phyloP scores from a whole-genome alignment of 148 eudicot genomes.

The Camellia japonica region DNA sequence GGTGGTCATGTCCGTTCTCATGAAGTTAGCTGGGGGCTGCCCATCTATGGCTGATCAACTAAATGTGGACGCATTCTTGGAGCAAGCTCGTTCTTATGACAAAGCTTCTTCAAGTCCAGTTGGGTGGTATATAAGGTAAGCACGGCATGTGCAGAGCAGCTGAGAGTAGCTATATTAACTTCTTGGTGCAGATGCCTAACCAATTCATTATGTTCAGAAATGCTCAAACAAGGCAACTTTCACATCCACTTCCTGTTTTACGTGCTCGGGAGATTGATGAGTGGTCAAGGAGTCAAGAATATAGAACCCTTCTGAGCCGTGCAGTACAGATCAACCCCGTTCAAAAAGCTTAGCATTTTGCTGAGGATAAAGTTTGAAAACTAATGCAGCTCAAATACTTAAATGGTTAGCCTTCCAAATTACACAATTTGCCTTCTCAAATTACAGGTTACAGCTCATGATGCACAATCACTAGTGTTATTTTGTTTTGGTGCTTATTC shows the following conservation, averaged over 20 bases:
- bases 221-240: slow-evolving; percentile 95
- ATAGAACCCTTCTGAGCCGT: slow-evolving; percentile 51
- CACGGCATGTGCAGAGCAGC: background rate
- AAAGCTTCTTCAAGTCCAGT: slow-evolving; percentile 87
- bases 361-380: background rate
- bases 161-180: background rate
- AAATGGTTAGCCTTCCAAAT: slow-evolving; percentile 13
- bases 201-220: slow-evolving; percentile 45
- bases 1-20: slow-evolving; percentile 93
- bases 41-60: slow-evolving; percentile 93
- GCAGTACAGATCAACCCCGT: slow-evolving; percentile 39
- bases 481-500: slow-evolving; percentile 7
- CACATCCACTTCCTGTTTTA: slow-evolving; percentile 96
- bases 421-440: background rate
- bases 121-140: slow-evolving; percentile 93
- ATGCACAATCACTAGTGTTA: too few species aligned
- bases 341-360: slow-evolving; percentile 32
- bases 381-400: slow-evolving; percentile 8
- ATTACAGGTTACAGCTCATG: too few species aligned
- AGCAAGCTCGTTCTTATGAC: slow-evolving; percentile 98
- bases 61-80: slow-evolving; percentile 92
- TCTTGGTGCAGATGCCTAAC: slow-evolving; percentile 6
- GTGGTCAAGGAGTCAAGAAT: slow-evolving; percentile 92
- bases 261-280: slow-evolving; percentile 97
- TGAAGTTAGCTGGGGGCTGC: slow-evolving; percentile 98